Base-by-base conservation (phyloP, 1,284 basidiomycete genomes). In the Naganishia sp. region DNA sequence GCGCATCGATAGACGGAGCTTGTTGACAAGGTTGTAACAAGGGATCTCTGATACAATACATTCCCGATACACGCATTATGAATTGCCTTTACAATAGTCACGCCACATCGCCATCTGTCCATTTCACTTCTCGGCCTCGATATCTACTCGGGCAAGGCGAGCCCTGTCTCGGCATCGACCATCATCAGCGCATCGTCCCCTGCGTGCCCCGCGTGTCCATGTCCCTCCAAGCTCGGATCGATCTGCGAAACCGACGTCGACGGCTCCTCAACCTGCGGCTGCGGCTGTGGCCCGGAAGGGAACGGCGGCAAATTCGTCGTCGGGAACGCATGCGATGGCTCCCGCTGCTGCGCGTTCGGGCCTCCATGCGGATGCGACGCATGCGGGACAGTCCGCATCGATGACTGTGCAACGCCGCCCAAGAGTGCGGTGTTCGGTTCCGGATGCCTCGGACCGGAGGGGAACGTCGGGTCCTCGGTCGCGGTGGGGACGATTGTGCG, bases 291-390 rank as follows among this genome's bases (percentile, higher is more conserved):
- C 6, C 42, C 41, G 28, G 35, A 46, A 21, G 57, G 57, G 47
- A 61, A 61, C 11, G 57, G 57, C 3, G 57, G 57, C n/a, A 61
- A 23, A 41, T 50, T 51, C n/a, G 21, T 35, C 35, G 57, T 42
- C 10, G 57, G 28, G 31, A 50, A 41, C 6, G 47, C 10, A 23
- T 61, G 49, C 13, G 57, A 47, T n/a, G 47, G 41, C 4, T 55
- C 35, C 41, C 45, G 23, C 25, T 43, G 54, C 28, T 56, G 54
- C 42, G 41, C 11, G 54, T 11, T 23, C 11, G 25, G 21, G 10
- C 35, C 11, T 41, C 23, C 35, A n/a, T 41, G 53, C n/a, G 45
- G 56, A 11, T 58, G 56, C 18, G 21, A 18, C 21, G 45, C 25
- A 21, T 61, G 57, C 23, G 41, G 57, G 2, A 50, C 57, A 6